Conservation (phyloP, 768 basidiomycete species). For the Candolleomyces aberdarensis region DNA sequence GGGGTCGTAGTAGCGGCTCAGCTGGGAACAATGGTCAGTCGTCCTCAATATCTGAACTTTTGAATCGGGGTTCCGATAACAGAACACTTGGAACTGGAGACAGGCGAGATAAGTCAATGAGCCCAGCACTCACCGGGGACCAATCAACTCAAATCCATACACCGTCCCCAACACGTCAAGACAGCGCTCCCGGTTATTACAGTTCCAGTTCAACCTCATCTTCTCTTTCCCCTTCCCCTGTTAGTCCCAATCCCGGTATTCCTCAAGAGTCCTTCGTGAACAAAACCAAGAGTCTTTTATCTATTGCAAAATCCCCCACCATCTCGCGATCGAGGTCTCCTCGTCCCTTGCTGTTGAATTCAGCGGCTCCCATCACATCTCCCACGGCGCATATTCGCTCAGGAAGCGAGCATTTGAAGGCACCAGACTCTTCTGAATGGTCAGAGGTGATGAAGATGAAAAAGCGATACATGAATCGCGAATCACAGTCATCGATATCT, state of each 20-base stretch:
- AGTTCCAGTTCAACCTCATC: constrained; percentile 4
- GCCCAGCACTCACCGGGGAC: not conserved
- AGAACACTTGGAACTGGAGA: constrained; percentile 9
- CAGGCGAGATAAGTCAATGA: not conserved
- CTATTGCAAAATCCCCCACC: constrained; percentile 29
- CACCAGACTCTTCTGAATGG: constrained; percentile 36
- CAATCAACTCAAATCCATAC: not conserved
- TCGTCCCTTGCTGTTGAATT: constrained; percentile 62
- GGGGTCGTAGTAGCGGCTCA: constrained; percentile 23
- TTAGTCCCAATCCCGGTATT: not conserved
- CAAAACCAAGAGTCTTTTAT: constrained; percentile 22
- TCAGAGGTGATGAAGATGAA: constrained; percentile 42
- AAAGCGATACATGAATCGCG: constrained; percentile 39
- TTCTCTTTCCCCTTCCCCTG: not conserved
- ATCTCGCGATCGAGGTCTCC: constrained; percentile 47
- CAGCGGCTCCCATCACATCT: constrained; percentile 43
- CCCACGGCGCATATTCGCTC: constrained; percentile 7
- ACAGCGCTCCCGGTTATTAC: not conserved
- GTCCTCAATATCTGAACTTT: constrained; percentile 1
- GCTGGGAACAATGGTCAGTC: constrained; percentile 3
- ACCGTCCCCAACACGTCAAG: not conserved
- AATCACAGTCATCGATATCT: constrained; percentile 62
- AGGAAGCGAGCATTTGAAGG: constrained; percentile 15
- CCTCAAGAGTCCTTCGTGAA: constrained; percentile 2
- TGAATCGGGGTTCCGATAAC: constrained; percentile 3